phyloP scores from a whole-genome alignment of 192 early-diverging fungal species.

The Chytriomyces sp. region DNA sequence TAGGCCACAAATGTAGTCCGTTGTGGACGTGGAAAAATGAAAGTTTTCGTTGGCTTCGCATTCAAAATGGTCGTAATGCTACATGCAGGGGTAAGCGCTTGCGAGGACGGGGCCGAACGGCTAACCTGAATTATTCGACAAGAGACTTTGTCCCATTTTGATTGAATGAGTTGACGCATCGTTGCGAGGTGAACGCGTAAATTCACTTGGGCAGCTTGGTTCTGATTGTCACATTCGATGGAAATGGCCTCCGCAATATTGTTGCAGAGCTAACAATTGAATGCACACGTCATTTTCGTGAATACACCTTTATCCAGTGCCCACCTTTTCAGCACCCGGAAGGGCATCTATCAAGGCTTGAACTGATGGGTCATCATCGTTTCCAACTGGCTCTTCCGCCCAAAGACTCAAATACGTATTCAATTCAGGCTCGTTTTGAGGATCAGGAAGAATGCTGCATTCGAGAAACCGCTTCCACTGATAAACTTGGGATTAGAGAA shows the following conservation, averaged over 20 bases:
- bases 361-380: conserved; percentile 44
- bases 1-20: conserved; percentile 43
- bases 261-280: conserved; percentile 23
- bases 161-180: conserved; percentile 39
- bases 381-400: conserved; percentile 37
- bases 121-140: conserved; percentile 44
- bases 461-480: conserved; percentile 56
- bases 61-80: conserved; percentile 51
- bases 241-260: conserved; percentile 26
- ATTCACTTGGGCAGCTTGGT: conserved; percentile 7
- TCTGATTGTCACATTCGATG: conserved; percentile 28
- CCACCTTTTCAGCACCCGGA: conserved; percentile 42
- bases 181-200: conserved; percentile 30
- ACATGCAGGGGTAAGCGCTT: background rate
- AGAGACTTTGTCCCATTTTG: conserved; percentile 49
- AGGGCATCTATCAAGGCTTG: conserved; percentile 34
- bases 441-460: conserved; percentile 51
- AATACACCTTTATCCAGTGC: background rate
- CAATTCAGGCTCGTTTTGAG: conserved; percentile 48
- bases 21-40: conserved; percentile 32
- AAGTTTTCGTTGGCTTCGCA: conserved; percentile 60
- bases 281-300: background rate
- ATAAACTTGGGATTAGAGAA: background rate
- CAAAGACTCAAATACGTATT: conserved; percentile 51
- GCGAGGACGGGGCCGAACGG: background rate